Evolutionary conservation across 306 rosid genomes (phyloP).

Genomic region (Prunus dulcis): DNA sequence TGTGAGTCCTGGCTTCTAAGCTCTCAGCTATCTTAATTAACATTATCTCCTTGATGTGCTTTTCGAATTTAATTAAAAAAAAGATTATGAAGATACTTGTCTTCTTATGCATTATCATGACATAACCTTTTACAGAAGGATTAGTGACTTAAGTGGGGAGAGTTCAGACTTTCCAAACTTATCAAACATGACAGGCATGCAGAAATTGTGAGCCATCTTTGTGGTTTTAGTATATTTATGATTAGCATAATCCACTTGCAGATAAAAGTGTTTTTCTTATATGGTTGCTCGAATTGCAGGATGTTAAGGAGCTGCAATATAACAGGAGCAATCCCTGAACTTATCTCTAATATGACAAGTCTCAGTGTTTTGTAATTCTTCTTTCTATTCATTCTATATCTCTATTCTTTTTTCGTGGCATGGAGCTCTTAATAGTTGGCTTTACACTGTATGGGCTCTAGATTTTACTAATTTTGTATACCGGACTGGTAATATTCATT

Average conservation of each 20-base stretch:
- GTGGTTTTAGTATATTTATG: neutral
- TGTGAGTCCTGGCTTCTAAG: constrained; percentile 15
- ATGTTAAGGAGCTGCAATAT: constrained; percentile 23
- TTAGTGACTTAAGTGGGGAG: constrained; percentile 28
- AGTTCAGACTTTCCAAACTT: constrained; percentile 24
- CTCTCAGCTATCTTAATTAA: neutral
- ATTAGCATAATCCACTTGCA: neutral
- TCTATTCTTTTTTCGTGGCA: neutral
- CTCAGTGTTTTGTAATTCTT: neutral
- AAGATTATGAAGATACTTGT: neutral
- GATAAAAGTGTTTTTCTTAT: neutral
- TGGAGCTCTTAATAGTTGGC: neutral
- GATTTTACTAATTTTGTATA: neutral
- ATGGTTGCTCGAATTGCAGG: constrained; percentile 8
- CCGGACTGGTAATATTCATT: neutral
- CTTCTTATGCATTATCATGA: neutral
- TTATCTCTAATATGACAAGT: constrained; percentile 7
- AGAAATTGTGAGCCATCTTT: constrained; percentile 21
- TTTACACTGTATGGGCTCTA: neutral
- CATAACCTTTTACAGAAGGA: constrained; percentile 25
- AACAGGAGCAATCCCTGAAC: constrained; percentile 9
- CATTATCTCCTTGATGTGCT: neutral
- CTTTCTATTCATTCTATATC: neutral
- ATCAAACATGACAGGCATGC: neutral
- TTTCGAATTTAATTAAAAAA: neutral